phyloP scores from a whole-genome alignment of 73 alveolate species.

The Paramecium tetraurelia region DNA sequence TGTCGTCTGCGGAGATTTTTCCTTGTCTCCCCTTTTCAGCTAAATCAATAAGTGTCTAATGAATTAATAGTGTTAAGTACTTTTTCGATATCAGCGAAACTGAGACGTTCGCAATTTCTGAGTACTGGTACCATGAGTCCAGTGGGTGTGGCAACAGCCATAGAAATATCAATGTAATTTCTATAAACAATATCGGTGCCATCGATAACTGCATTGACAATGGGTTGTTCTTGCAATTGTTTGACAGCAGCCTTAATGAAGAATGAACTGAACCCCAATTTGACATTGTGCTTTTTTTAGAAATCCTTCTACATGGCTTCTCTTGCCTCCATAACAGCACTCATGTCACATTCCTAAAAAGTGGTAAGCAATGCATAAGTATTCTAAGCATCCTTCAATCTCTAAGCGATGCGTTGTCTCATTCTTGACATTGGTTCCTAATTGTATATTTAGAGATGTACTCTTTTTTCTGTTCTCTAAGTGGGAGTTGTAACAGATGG shows the following conservation, averaged over 20 bases:
- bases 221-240: constrained; percentile 70
- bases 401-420: constrained; percentile 83
- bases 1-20: constrained; percentile 81
- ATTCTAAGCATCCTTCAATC: constrained; percentile 88
- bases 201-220: constrained; percentile 82
- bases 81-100: constrained; percentile 84
- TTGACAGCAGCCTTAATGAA: constrained; percentile 82
- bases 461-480: constrained; percentile 81
- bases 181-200: constrained; percentile 88
- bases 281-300: constrained; percentile 86
- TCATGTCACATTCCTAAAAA: constrained; percentile 86
- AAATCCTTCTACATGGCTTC: constrained; percentile 77
- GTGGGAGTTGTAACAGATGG: constrained; percentile 10
- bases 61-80: constrained; percentile 34
- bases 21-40: constrained; percentile 87
- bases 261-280: constrained; percentile 89
- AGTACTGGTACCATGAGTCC: constrained; percentile 93
- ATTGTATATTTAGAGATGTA: background rate
- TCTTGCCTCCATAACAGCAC: constrained; percentile 84
- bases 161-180: constrained; percentile 86
- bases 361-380: constrained; percentile 88
- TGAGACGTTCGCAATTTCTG: constrained; percentile 74
- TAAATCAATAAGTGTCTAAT: constrained; percentile 55
- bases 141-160: constrained; percentile 93
- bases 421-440: constrained; percentile 80